Evolutionary conservation across 768 basidiomycete species (phyloP).

Genomic region (Collybia nuda): DNA sequence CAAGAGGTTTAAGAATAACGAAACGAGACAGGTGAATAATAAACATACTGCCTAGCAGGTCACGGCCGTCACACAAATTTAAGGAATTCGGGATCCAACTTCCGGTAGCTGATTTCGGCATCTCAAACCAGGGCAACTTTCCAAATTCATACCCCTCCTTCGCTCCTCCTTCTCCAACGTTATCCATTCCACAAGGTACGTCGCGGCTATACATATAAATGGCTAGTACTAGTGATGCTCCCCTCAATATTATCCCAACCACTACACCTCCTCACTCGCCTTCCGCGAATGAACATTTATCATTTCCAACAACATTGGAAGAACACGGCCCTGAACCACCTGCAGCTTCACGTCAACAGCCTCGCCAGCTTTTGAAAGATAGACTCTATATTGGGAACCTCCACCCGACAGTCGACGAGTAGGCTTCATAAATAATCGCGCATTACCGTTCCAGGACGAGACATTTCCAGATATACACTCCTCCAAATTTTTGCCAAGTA

Average conservation of each 20-base stretch:
- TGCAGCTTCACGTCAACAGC: conserved; percentile 10
- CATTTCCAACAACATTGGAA: conserved; percentile 17
- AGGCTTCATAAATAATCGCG: conserved; percentile 16
- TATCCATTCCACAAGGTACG: not conserved
- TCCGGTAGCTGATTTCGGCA: too few relatives aligned
- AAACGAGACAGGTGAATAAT: too few relatives aligned
- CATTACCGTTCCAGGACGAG: not conserved
- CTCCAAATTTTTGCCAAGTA: conserved; percentile 90
- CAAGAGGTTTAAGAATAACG: too few relatives aligned
- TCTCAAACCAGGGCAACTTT: too few relatives aligned
- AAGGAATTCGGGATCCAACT: too few relatives aligned
- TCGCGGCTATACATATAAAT: not conserved
- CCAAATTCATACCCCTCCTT: too few relatives aligned
- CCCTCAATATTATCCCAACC: not conserved
- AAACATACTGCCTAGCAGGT: too few relatives aligned
- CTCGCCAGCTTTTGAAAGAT: conserved; percentile 54
- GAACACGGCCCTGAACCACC: conserved; percentile 18
- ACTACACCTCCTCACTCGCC: not conserved
- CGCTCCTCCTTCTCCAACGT: too few relatives aligned
- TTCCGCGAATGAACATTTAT: conserved; percentile 15
- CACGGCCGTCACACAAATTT: too few relatives aligned
- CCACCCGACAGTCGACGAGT: conserved; percentile 88
- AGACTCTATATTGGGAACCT: conserved; percentile 91
- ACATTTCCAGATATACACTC: conserved; percentile 66
- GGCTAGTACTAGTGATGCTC: not conserved